phyloP scores from a whole-genome alignment of 116 monocot species.

The Dioscorea cayenensis region DNA sequence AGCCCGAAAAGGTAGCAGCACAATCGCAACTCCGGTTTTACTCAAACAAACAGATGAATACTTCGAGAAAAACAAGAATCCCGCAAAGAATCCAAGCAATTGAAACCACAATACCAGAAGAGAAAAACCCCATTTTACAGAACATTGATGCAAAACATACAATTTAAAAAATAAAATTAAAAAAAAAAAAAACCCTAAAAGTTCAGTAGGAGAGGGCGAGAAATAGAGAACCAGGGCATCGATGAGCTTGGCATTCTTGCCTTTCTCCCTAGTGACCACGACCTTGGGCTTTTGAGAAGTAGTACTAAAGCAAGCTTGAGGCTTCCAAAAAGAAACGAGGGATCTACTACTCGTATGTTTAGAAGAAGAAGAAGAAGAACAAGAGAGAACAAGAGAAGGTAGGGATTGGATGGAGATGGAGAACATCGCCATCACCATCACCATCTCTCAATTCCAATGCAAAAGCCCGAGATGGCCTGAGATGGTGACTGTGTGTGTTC shows the following conservation, averaged over 20 bases:
- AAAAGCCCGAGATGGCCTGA: too few species aligned
- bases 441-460: not conserved
- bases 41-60: too few species aligned
- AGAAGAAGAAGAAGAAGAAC: constrained; percentile 16
- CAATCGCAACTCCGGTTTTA: too few species aligned
- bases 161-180: not conserved
- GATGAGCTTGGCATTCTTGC: constrained; percentile 83
- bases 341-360: not conserved
- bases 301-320: too few species aligned
- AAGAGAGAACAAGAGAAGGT: not conserved
- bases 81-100: not conserved
- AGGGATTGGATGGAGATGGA: not conserved
- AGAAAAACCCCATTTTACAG: not conserved
- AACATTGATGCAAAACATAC: not conserved
- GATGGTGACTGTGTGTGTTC: too few species aligned
- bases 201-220: not conserved
- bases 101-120: not conserved
- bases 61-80: too few species aligned
- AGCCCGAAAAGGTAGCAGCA: too few species aligned
- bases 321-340: not conserved
- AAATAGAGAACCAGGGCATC: constrained; percentile 47
- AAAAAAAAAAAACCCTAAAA: not conserved
- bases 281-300: constrained; percentile 34
- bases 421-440: not conserved
- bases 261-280: constrained; percentile 79